A percentile compares a stretch with the other conserved stretches of the same genome.
Conservation (phyloP, 2,329 filamentous ascomycete species). For the Aurifilum marmelostoma region DNA sequence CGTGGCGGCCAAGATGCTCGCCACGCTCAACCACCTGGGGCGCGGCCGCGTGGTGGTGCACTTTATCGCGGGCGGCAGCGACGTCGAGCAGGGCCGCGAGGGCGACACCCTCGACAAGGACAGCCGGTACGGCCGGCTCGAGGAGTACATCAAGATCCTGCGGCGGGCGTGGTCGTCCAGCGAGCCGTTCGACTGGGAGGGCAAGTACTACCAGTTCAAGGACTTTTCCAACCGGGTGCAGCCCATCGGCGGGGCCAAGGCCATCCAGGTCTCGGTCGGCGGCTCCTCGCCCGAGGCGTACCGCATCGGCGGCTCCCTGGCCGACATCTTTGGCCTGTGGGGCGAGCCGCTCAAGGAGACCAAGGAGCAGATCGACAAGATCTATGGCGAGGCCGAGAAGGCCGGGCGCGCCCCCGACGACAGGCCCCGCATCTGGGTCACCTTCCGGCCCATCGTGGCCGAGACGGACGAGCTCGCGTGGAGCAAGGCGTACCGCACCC, state of each 20-base stretch:
- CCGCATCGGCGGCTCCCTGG: constrained; percentile 59
- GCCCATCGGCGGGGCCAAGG: constrained; percentile 50
- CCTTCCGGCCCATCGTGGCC: constrained; percentile 63
- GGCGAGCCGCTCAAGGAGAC: constrained; percentile 67
- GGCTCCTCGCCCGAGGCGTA: constrained; percentile 63
- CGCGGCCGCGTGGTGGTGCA: constrained; percentile 62
- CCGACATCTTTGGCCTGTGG: constrained; percentile 67
- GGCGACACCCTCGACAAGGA: constrained; percentile 63
- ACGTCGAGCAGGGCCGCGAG: constrained; percentile 62
- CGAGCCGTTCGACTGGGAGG: constrained; percentile 64
- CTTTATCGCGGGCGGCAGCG: constrained; percentile 65
- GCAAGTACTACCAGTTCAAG: constrained; percentile 63
- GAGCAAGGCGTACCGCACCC: constrained; percentile 60
- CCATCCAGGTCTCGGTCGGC: constrained; percentile 61
- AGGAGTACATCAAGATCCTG: constrained; percentile 66
- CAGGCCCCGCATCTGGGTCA: constrained; percentile 64
- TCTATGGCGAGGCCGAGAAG: constrained; percentile 61
- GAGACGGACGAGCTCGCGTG: constrained; percentile 66
- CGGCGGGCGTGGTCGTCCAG: constrained; percentile 59
- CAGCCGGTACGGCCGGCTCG: constrained; percentile 59
- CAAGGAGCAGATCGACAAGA: constrained; percentile 63
- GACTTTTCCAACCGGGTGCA: constrained; percentile 58
- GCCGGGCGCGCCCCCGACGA: constrained; percentile 54
- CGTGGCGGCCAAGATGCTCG: constrained; percentile 63
- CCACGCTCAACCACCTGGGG: constrained; percentile 63